Conservation (phyloP, 139 green algal species). For the Trebouxia sp. region DNA sequence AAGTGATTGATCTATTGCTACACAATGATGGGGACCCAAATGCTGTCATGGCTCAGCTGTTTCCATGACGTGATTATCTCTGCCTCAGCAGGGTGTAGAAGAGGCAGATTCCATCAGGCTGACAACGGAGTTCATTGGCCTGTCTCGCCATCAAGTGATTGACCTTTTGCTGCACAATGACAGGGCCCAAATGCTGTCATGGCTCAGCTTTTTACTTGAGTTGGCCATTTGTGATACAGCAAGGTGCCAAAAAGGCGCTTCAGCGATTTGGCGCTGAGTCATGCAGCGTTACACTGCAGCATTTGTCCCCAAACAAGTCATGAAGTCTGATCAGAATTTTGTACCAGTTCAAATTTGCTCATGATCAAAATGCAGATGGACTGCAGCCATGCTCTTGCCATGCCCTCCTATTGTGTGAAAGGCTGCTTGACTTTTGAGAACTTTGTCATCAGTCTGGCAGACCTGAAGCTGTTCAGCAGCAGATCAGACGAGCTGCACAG, state of each 20-base stretch:
- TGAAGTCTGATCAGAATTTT: too few relatives aligned
- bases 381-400: too few relatives aligned
- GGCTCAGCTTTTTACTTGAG: slow-evolving; percentile 12
- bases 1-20: slow-evolving; percentile 59
- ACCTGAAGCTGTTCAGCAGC: slow-evolving; percentile 8
- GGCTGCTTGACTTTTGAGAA: too few relatives aligned
- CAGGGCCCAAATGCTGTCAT: slow-evolving; percentile 46
- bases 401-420: too few relatives aligned
- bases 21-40: slow-evolving; percentile 54
- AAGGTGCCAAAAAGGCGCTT: slow-evolving; percentile 31
- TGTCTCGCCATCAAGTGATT: slow-evolving; percentile 54
- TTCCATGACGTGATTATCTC: background rate
- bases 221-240: background rate
- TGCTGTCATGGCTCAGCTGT: slow-evolving; percentile 36
- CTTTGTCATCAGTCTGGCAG: background rate
- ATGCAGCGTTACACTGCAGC: too few relatives aligned
- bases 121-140: slow-evolving; percentile 63
- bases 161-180: slow-evolving; percentile 57
- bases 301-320: too few relatives aligned
- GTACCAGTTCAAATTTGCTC: too few relatives aligned
- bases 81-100: background rate
- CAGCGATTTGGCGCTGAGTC: too few relatives aligned
- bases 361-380: too few relatives aligned
- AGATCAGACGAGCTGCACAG: background rate
- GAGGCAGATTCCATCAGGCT: slow-evolving; percentile 45